phyloP scores from a whole-genome alignment of 169 alveolate genomes.

The Plasmodium sp. region DNA sequence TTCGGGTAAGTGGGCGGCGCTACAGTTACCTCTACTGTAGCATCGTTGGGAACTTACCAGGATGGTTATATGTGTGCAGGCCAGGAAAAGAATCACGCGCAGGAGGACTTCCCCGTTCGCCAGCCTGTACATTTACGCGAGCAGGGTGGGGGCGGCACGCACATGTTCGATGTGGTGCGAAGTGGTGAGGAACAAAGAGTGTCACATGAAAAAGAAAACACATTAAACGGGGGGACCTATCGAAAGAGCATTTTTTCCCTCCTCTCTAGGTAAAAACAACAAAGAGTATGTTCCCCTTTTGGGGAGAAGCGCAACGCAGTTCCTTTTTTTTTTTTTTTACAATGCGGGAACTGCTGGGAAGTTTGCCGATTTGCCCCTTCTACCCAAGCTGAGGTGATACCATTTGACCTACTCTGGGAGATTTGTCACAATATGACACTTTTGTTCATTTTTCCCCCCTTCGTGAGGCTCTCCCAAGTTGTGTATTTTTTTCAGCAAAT shows the following conservation, averaged over 20 bases:
- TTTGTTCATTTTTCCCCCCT: background rate
- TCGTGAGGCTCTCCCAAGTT: background rate
- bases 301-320: background rate
- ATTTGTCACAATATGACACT: background rate
- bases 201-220: background rate
- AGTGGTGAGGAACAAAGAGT: background rate
- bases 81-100: background rate
- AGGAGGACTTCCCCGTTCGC: background rate
- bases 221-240: background rate
- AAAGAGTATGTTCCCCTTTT: background rate
- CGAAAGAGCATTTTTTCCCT: background rate
- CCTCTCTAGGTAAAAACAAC: background rate
- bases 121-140: slow-evolving; percentile 8
- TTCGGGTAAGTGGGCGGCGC: background rate
- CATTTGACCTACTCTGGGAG: background rate
- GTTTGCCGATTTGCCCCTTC: background rate
- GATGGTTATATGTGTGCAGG: background rate
- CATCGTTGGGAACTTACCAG: background rate
- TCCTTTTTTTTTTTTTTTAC: background rate
- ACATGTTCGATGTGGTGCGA: background rate
- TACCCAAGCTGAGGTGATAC: background rate
- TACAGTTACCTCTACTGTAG: background rate
- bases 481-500: background rate
- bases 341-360: background rate
- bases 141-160: background rate